These are phyloP conservation scores for Apiospora phragmitis DNA, from an alignment of 2,329 filamentous ascomycete species.

Conservation along the genomic window DNA sequence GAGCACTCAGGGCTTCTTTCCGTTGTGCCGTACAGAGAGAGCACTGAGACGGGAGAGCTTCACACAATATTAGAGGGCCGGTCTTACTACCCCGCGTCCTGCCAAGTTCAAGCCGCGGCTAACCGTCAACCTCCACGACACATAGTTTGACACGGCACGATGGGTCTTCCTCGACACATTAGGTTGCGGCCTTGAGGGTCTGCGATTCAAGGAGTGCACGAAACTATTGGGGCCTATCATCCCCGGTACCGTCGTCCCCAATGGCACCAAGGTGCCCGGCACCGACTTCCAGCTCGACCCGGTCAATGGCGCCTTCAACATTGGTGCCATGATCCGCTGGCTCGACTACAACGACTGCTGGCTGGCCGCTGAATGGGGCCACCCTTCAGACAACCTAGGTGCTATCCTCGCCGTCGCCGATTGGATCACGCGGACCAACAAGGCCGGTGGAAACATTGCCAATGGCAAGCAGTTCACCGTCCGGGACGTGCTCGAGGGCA, in stretches of 20 bases:
- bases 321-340: conserved; percentile 98
- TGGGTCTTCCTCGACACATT: conserved; percentile 97
- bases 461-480: conserved; percentile 87
- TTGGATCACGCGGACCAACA: conserved; percentile 92
- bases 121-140: conserved; percentile 21
- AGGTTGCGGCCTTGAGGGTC: conserved; percentile 92
- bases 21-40: background rate
- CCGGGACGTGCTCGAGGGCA: conserved; percentile 88
- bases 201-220: conserved; percentile 93
- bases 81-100: conserved; percentile 20
- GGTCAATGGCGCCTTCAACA: conserved; percentile 96
- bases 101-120: conserved; percentile 21
- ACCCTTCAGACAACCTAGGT: conserved; percentile 96
- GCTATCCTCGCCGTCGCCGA: conserved; percentile 96
- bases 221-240: conserved; percentile 94
- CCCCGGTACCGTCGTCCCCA: conserved; percentile 85
- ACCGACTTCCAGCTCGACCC: conserved; percentile 94
- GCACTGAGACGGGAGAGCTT: background rate
- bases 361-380: conserved; percentile 98
- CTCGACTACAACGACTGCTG: conserved; percentile 99
- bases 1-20: background rate
- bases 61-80: background rate
- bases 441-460: conserved; percentile 73
- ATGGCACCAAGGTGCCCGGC: conserved; percentile 87
- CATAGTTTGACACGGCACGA: conserved; percentile 88